Evolutionary conservation across 805 yeast genomes (phyloP).

Genomic region (Myxozyma neglecta): DNA sequence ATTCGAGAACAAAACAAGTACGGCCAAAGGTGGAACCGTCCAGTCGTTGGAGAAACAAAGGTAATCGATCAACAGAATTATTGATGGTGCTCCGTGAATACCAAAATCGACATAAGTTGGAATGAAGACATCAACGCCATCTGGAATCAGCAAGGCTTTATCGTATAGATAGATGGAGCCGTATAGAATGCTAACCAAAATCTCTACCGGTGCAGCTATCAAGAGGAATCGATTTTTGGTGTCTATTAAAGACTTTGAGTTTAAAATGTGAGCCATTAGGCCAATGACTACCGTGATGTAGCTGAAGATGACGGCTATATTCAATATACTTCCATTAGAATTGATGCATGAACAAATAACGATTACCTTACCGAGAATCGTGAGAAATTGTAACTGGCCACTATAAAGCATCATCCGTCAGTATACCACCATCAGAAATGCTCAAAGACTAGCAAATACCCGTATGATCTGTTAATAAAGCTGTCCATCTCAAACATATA

Average conservation of each 20-base stretch:
- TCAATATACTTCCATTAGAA: not conserved
- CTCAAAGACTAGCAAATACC: conserved; percentile 5
- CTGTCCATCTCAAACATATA: conserved; percentile 5
- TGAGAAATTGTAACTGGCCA: conserved; percentile 26
- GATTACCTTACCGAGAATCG: conserved; percentile 19
- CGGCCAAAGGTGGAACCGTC: not conserved
- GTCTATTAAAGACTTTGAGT: conserved; percentile 6
- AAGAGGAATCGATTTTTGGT: conserved; percentile 11
- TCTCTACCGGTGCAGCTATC: conserved; percentile 23
- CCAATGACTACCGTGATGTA: conserved; percentile 24
- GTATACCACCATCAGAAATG: not conserved
- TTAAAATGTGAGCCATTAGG: conserved; percentile 10
- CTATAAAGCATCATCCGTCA: not conserved
- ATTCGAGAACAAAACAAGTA: not conserved
- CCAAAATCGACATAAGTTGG: conserved; percentile 23
- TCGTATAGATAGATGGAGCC: conserved; percentile 19
- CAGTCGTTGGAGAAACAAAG: conserved; percentile 20
- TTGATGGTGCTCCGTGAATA: conserved; percentile 25
- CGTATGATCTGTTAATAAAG: conserved; percentile 14
- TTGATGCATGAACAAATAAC: not conserved
- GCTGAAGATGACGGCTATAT: conserved; percentile 16
- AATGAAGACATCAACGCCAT: conserved; percentile 2
- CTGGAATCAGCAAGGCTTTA: conserved; percentile 13
- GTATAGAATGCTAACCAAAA: conserved; percentile 20
- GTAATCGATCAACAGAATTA: conserved; percentile 19